Conservation (phyloP, 2,329 filamentous ascomycete genomes). For the Xylariaceae sp. region DNA sequence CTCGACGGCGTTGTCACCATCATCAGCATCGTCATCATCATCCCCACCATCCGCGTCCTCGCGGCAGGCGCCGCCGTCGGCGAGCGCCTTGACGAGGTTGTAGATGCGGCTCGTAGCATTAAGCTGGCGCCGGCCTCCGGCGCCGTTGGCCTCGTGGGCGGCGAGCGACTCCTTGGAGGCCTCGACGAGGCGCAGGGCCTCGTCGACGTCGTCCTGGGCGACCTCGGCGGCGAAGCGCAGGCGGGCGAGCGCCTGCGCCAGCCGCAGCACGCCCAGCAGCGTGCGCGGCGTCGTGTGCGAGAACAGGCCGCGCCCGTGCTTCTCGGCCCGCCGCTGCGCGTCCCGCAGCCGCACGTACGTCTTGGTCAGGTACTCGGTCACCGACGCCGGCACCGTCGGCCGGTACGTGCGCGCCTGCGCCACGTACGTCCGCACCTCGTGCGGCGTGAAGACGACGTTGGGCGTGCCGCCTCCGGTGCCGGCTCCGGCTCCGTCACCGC, state of each 20-base stretch:
- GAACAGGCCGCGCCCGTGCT: conserved; percentile 84
- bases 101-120: conserved; percentile 88
- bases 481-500: conserved; percentile 12
- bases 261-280: conserved; percentile 81
- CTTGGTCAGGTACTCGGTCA: conserved; percentile 94
- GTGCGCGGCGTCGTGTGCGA: conserved; percentile 92
- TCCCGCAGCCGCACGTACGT: conserved; percentile 94
- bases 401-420: conserved; percentile 86
- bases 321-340: conserved; percentile 84
- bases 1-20: conserved; percentile 51
- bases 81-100: conserved; percentile 82
- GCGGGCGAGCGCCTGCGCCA: conserved; percentile 88
- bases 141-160: conserved; percentile 51
- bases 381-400: conserved; percentile 72
- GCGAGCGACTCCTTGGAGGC: conserved; percentile 89
- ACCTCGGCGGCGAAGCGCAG: conserved; percentile 82
- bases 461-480: conserved; percentile 19
- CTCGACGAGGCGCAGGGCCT: conserved; percentile 83
- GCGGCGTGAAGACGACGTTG: conserved; percentile 73
- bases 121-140: conserved; percentile 54
- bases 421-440: conserved; percentile 93
- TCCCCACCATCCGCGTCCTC: conserved; percentile 53
- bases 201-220: conserved; percentile 87
- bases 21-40: conserved; percentile 44
- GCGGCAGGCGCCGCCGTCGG: conserved; percentile 77